Base-by-base conservation (phyloP, 805 yeast genomes). In the Schizosaccharomyces lindneri region DNA sequence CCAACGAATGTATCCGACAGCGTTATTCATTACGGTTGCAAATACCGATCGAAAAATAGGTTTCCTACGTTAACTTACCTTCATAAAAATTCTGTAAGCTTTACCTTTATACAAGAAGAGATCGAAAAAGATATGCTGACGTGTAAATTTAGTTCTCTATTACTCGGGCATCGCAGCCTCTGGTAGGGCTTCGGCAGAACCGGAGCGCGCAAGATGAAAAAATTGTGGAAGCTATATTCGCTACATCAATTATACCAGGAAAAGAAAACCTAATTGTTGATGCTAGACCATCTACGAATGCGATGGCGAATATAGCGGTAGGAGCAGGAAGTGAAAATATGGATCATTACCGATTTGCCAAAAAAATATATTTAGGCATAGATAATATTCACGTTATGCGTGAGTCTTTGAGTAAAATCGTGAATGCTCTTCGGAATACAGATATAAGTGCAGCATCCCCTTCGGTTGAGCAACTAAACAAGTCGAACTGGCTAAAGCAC, bases 271-370 rank as follows among this genome's bases (percentile, higher is more conserved):
- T 93, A 36, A 82, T 93, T 39, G 90, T 87, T 4, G 98, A 93
- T 73, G 85, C 95, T 27, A 75, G 98, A 62, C 98, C 98, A 0
- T 71, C 88, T 31, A 84, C 97, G 0, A 93, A 93, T 71, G 97
- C 97, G 6, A 79, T 88, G 79, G 97, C 96, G 0, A 97, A 93
- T 67, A 86, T 87, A 59, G 97, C 97, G 0, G 73, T 93, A 17
- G 98, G 98, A 13, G 98, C 97, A n/a, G 98, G 98, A 0, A 84
- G 96, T 0, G 98, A 93, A 69, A 84, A 80, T 65, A 85, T 88
- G 77, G 97, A 90, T 63, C 81, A 87, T 68, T 90, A 93, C 72
- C 78, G 81, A 61, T 77, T 76, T 41, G 83, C 84, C 36, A 75
- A 79, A 64, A 83, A 87, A 68, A 76, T 85, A 21, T 93, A 86